phyloP scores from a whole-genome alignment of 169 alveolate species.

The Fabrea salina region DNA sequence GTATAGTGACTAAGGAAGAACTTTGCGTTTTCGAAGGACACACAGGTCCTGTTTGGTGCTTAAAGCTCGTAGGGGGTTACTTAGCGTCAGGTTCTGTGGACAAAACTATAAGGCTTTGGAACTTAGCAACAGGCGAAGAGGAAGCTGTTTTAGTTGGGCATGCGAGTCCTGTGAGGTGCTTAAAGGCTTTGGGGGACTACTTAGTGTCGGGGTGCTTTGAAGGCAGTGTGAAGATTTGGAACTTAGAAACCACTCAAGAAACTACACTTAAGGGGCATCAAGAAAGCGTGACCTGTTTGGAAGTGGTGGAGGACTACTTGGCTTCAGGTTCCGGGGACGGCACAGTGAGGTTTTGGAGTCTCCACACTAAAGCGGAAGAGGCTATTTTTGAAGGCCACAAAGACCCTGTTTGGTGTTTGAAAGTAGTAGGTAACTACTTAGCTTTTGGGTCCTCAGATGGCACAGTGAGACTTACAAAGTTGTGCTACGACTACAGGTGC shows the following conservation, averaged over 20 bases:
- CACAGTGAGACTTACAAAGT: too few species aligned
- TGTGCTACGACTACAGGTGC: too few species aligned
- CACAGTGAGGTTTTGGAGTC: background rate
- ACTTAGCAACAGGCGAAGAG: background rate
- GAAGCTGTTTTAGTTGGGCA: background rate
- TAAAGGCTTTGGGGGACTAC: background rate
- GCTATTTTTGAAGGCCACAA: constrained; percentile 1
- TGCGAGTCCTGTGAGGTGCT: background rate
- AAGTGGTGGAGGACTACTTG: background rate
- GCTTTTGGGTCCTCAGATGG: too few species aligned
- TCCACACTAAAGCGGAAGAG: background rate
- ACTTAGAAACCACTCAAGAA: background rate
- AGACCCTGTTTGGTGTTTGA: background rate
- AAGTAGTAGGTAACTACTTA: too few species aligned
- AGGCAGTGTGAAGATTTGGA: background rate
- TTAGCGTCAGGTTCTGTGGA: background rate
- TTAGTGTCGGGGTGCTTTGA: background rate
- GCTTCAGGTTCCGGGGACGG: background rate
- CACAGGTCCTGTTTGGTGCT: background rate
- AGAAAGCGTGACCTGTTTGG: constrained; percentile 9
- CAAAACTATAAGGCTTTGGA: background rate
- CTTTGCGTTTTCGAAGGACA: background rate
- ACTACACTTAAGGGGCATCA: background rate
- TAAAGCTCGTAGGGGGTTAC: too few species aligned
- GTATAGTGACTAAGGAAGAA: background rate